Base-by-base conservation (phyloP, 768 basidiomycete genomes). In the Mycena alexandri region DNA sequence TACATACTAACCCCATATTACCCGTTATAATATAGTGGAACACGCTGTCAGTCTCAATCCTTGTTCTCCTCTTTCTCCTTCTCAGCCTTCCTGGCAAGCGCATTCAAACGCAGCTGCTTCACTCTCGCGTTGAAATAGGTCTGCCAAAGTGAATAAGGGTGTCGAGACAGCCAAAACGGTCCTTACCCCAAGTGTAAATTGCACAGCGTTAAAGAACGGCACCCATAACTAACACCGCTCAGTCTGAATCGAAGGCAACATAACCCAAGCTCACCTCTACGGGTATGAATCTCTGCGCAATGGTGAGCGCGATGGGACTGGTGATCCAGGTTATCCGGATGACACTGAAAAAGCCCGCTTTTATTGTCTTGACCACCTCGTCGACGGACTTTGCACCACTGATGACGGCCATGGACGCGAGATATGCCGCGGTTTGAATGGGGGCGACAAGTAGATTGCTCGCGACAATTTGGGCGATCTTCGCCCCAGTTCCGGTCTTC, bases 351-450 rank as follows among this genome's bases (percentile, higher is more conserved):
- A 94, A 94, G 21, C 93, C 93, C 19, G 78, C 84, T 75, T 86
- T 90, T 36, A 95, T 86, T 0, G 91, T 90, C 73, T 85, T 87
- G 52, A 85, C 70, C 53, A 96, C 82, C 25, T 91, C 89, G 42
- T 88, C 84, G 10, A 86, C 68, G 11, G 90, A 87, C 70, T 84
- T 87, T 19, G 93, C 93, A 42, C 95, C 95, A 64, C 90, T 90
- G 69, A 96, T 95, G 41, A 95, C 77, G 1, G 95, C 93, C 88
- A 94, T 92, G 25, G 89, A 93, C 0, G 91, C 83, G 36, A 96
- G 84, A 77, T 88, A 94, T 5, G 86, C 93, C 91, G 67, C 36
- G 36, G 90, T 85, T 73, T 93, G 91, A 58, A 95, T 84, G 19
- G 94, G 94, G 16, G 94, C 87, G 47, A 94, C 78, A 66, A 95